A percentile compares a stretch with the other conserved stretches of the same genome.
These are phyloP conservation scores for Apiospora kogelbergensis DNA, from an alignment of 2,329 filamentous ascomycete species.

Conservation along the genomic window DNA sequence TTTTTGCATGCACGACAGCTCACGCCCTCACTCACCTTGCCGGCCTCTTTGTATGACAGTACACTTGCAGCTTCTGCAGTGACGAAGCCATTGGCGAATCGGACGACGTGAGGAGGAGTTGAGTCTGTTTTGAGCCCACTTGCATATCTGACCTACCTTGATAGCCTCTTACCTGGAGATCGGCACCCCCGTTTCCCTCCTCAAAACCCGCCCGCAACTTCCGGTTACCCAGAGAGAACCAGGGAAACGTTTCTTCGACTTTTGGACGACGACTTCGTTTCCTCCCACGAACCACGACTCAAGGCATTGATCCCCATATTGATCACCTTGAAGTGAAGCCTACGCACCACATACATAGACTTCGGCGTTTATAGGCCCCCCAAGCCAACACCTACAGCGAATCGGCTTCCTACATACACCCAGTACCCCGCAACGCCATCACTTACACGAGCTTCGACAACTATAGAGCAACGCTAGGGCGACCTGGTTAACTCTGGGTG, in stretches of 20 bases:
- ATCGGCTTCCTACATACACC: background rate
- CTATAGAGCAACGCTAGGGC: background rate
- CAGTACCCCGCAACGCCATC: constrained; percentile 4
- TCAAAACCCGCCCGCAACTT: background rate
- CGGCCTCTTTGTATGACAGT: background rate
- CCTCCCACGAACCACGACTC: background rate
- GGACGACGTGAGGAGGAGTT: constrained; percentile 1
- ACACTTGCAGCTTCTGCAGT: background rate
- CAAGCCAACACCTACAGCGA: background rate
- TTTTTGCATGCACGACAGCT: background rate
- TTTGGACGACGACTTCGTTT: background rate
- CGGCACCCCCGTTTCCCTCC: background rate
- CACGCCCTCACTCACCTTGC: background rate
- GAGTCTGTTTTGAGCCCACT: constrained; percentile 2
- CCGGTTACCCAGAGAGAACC: background rate
- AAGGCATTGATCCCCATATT: background rate
- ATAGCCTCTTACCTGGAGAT: background rate
- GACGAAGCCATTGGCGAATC: background rate
- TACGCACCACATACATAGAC: background rate
- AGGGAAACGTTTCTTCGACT: background rate
- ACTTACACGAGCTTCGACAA: background rate
- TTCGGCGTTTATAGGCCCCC: background rate
- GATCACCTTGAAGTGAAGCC: background rate
- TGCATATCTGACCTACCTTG: constrained; percentile 7
- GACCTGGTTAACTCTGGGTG: background rate